A percentile compares a stretch with the other conserved stretches of the same genome.
These are phyloP conservation scores for Amphicarpaea edgeworthii DNA, from an alignment of 306 rosid species.

Conservation along the genomic window DNA sequence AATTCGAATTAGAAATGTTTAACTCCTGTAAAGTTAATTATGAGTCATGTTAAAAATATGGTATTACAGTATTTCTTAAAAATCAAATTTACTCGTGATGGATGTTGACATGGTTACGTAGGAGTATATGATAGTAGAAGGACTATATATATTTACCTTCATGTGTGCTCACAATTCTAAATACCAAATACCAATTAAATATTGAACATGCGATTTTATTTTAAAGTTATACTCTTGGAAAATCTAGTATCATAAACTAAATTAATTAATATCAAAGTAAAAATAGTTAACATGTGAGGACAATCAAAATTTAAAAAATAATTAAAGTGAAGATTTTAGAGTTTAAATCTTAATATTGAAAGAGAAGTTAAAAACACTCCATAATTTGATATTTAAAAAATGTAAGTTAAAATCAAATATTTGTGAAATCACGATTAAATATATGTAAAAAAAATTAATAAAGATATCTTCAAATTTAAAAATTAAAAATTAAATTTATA, in stretches of 20 bases:
- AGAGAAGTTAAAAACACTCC: background rate
- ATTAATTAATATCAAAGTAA: background rate
- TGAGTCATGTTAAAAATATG: no score
- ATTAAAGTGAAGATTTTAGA: background rate
- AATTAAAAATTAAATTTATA: background rate
- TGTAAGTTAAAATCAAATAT: background rate
- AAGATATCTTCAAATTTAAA: background rate
- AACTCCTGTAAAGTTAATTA: background rate
- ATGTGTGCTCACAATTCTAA: background rate
- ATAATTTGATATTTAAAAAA: background rate
- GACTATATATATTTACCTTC: background rate
- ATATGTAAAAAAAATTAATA: background rate
- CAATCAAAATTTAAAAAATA: background rate
- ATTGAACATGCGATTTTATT: background rate
- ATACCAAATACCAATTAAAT: background rate
- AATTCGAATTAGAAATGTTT: background rate
- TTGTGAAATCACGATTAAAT: background rate
- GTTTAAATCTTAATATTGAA: background rate
- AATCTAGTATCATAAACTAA: background rate
- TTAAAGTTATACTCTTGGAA: background rate
- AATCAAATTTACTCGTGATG: no score
- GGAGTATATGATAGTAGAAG: background rate
- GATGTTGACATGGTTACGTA: no score
- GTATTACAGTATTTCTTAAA: no score
- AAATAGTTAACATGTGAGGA: background rate